Conservation (phyloP, 2,329 filamentous ascomycete genomes). For the Xylaria hypoxylon region DNA sequence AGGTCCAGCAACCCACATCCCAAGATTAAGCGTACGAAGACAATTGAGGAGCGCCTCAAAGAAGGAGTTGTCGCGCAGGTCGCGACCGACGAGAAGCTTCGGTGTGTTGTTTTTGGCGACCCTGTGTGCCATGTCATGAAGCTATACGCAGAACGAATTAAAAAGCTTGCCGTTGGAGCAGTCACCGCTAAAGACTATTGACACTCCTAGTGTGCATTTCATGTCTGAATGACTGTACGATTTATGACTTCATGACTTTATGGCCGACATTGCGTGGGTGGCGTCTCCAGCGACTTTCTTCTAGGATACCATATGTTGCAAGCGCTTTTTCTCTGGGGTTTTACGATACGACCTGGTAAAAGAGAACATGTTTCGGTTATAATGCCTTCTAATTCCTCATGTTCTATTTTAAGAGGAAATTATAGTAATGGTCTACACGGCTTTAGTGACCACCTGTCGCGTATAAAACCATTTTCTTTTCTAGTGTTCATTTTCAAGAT, state of each 20-base stretch:
- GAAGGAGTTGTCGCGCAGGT: constrained; percentile 76
- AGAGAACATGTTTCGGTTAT: background rate
- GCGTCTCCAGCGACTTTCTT: constrained; percentile 9
- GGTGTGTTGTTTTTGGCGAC: constrained; percentile 82
- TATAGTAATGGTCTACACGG: background rate
- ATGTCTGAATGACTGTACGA: constrained; percentile 18
- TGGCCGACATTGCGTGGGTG: background rate
- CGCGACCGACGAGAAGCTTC: constrained; percentile 74
- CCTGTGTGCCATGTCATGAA: constrained; percentile 84
- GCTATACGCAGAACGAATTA: constrained; percentile 78
- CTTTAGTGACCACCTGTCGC: background rate
- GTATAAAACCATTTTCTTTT: background rate
- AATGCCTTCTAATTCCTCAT: background rate
- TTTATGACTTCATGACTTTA: constrained; percentile 29
- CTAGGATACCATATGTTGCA: constrained; percentile 5
- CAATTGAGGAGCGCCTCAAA: constrained; percentile 61
- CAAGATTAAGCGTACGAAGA: constrained; percentile 58
- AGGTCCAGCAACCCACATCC: constrained; percentile 60
- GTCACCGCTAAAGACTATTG: constrained; percentile 61
- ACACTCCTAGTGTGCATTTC: constrained; percentile 13
- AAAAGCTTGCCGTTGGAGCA: constrained; percentile 76
- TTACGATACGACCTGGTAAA: constrained; percentile 50
- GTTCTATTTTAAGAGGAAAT: background rate
- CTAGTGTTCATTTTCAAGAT: background rate
- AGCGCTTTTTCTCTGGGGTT: background rate